A percentile compares a stretch with the other conserved stretches of the same genome.
These are phyloP conservation scores for Davidsoniella virescens DNA, from an alignment of 2,329 filamentous ascomycete species.

Conservation along the genomic window DNA sequence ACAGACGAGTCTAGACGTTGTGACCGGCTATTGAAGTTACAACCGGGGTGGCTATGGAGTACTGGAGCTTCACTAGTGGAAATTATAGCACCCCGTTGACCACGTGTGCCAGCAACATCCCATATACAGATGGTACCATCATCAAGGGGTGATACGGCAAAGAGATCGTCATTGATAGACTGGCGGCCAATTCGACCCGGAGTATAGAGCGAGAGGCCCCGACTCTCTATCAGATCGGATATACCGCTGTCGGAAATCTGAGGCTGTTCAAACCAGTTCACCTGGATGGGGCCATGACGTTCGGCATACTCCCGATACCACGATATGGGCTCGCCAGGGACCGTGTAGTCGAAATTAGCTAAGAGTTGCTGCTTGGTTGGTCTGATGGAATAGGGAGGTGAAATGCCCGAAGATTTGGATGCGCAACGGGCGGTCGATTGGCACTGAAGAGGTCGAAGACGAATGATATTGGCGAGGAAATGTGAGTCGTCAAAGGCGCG, in stretches of 20 bases:
- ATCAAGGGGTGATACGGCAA: constrained; percentile 63
- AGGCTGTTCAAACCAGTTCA: constrained; percentile 63
- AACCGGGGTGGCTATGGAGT: constrained; percentile 23
- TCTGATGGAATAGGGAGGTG: too few species aligned
- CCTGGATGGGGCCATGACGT: constrained; percentile 53
- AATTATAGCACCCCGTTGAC: constrained; percentile 41
- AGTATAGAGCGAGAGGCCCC: constrained; percentile 53
- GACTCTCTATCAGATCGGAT: constrained; percentile 44
- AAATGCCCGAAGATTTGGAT: not conserved
- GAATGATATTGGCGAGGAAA: constrained; percentile 4
- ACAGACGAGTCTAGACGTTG: constrained; percentile 43
- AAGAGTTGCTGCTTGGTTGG: constrained; percentile 31
- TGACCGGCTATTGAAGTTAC: constrained; percentile 2
- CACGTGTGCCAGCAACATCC: constrained; percentile 47
- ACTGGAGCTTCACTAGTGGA: constrained; percentile 50
- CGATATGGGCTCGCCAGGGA: constrained; percentile 51
- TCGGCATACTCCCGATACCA: constrained; percentile 89
- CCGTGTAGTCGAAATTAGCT: constrained; percentile 72
- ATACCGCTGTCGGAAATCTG: constrained; percentile 24
- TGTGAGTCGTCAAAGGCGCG: constrained; percentile 55
- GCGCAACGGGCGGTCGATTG: not conserved
- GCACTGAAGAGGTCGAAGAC: not conserved
- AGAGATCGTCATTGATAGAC: constrained; percentile 26
- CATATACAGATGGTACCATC: constrained; percentile 76
- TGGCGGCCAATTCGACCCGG: constrained; percentile 29